Evolutionary conservation across 108 stramenopile genomes (phyloP).

Genomic region (Epipyxis sp.): DNA sequence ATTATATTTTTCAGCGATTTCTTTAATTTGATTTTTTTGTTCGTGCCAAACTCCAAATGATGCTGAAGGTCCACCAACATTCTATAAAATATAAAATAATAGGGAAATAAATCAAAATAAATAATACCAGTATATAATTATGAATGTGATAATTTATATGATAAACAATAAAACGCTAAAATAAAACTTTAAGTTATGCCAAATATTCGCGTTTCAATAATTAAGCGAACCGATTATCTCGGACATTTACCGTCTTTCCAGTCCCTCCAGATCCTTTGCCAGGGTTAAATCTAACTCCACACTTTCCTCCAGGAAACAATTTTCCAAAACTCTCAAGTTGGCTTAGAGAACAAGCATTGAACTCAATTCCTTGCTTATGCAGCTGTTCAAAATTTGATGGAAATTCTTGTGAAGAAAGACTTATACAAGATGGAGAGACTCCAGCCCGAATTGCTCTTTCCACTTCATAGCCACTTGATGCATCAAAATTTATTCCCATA

Average conservation of each 20-base stretch:
- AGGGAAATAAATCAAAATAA: neutral
- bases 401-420: conserved; percentile 87
- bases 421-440: conserved; percentile 76
- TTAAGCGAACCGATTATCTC: no score
- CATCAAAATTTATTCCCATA: conserved; percentile 88
- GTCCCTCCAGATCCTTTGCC: conserved; percentile 95
- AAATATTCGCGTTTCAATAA: no score
- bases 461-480: conserved; percentile 84
- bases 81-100: conserved; percentile 39
- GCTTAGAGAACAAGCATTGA: conserved; percentile 73
- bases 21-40: conserved; percentile 68
- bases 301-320: conserved; percentile 70
- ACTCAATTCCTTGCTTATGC: conserved; percentile 33
- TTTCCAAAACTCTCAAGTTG: conserved; percentile 83
- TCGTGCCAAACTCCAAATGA: conserved; percentile 93
- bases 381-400: conserved; percentile 72
- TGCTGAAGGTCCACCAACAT: conserved; percentile 91
- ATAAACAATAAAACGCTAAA: no score
- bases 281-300: conserved; percentile 93
- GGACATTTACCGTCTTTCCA: conserved; percentile 68
- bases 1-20: conserved; percentile 78
- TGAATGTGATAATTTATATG: no score
- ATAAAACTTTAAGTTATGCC: no score
- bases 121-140: no score
- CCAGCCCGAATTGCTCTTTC: conserved; percentile 81